Percentiles rank a stretch among this genome's conserved stretches.
Evolutionary conservation across 2,329 filamentous ascomycete species (phyloP).

Genomic region (Cladosporium sp.): DNA sequence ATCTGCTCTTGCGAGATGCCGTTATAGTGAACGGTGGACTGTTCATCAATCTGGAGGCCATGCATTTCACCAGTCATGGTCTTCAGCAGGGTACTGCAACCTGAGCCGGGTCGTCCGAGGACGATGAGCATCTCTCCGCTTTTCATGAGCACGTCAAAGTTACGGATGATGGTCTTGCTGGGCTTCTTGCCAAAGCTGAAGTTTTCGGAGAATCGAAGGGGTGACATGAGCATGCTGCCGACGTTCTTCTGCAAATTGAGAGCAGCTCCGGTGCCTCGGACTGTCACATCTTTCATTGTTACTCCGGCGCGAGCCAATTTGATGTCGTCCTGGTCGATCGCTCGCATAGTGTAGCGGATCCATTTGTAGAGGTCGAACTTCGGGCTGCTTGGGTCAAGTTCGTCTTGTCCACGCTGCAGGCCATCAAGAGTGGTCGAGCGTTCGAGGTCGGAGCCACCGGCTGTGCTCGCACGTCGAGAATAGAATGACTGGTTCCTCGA

Average conservation of each 20-base stretch:
- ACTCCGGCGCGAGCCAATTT: conserved; percentile 54
- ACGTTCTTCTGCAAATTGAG: conserved; percentile 68
- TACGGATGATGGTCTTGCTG: conserved; percentile 53
- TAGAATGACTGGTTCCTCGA: conserved; percentile 17
- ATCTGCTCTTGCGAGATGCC: conserved; percentile 45
- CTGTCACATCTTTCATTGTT: conserved; percentile 60
- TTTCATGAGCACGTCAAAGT: conserved; percentile 51
- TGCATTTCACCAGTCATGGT: conserved; percentile 57
- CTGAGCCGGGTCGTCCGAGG: conserved; percentile 49
- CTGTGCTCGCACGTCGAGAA: conserved; percentile 14
- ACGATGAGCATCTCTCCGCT: conserved; percentile 48
- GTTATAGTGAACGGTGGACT: conserved; percentile 58
- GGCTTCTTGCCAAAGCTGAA: conserved; percentile 46
- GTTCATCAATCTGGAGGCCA: conserved; percentile 51
- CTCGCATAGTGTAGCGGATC: conserved; percentile 45
- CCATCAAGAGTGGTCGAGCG: conserved; percentile 31
- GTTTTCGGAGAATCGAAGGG: conserved; percentile 54
- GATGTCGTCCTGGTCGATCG: conserved; percentile 54
- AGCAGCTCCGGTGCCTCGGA: conserved; percentile 63
- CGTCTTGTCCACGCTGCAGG: conserved; percentile 43
- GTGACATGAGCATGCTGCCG: conserved; percentile 54
- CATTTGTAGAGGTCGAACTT: conserved; percentile 54
- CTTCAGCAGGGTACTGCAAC: conserved; percentile 63
- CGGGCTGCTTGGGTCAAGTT: conserved; percentile 49
- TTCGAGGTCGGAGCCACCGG: conserved; percentile 19